These are phyloP conservation scores for Amanita exitialis DNA, from an alignment of 768 basidiomycete species.

Conservation along the genomic window DNA sequence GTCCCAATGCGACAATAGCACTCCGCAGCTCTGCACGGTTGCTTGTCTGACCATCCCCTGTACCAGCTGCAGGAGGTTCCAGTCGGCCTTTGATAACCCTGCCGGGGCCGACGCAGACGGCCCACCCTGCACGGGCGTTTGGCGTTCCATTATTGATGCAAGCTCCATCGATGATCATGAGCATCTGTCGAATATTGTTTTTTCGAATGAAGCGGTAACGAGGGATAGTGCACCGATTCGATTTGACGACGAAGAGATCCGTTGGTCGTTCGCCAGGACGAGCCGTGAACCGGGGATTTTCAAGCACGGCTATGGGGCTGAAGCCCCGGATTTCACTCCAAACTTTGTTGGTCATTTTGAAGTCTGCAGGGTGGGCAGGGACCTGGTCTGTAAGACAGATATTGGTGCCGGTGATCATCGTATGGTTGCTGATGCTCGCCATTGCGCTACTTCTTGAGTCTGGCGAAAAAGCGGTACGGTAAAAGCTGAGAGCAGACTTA, in stretches of 20 bases:
- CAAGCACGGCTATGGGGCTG: no score
- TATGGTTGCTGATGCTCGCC: no score
- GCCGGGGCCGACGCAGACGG: neutral
- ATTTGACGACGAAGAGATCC: neutral
- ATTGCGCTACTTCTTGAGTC: no score
- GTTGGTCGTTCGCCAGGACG: conserved; percentile 4
- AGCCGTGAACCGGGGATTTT: conserved; percentile 2
- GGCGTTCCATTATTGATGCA: neutral
- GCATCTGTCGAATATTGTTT: neutral
- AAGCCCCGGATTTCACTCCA: no score
- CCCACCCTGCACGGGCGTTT: neutral
- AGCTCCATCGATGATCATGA: neutral
- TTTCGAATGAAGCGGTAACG: neutral
- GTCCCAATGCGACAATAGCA: neutral
- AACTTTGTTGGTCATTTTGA: no score
- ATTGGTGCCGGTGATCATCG: no score
- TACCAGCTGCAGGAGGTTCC: neutral
- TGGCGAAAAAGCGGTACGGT: no score
- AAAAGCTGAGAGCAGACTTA: no score
- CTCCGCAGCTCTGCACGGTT: neutral
- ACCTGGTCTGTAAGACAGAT: no score
- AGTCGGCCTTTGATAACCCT: neutral
- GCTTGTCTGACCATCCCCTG: neutral
- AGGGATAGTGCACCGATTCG: neutral
- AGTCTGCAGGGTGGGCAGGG: no score